These are phyloP conservation scores for Cudoniella acicularis DNA, from an alignment of 495 filamentous ascomycete genomes.

Conservation along the genomic window DNA sequence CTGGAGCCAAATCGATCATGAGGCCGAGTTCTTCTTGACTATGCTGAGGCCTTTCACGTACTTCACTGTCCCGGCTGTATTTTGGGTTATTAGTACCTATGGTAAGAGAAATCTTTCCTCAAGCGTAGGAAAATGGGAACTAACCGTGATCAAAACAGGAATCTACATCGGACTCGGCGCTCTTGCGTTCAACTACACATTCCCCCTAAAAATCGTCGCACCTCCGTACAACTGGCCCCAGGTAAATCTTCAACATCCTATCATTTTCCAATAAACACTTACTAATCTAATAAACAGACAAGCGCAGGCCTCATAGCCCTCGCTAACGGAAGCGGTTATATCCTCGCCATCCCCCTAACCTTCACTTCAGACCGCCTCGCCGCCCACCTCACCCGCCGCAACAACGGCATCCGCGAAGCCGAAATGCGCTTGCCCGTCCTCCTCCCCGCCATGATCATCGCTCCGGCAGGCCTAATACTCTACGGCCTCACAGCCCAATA, in stretches of 20 bases:
- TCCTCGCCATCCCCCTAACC: constrained; percentile 53
- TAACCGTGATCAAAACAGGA: no score
- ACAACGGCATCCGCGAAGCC: constrained; percentile 54
- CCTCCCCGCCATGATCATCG: constrained; percentile 49
- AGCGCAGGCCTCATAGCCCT: constrained; percentile 51
- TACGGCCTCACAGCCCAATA: constrained; percentile 52
- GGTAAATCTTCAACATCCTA: no score
- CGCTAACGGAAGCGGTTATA: constrained; percentile 47
- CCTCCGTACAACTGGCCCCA: constrained; percentile 56
- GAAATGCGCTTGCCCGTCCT: constrained; percentile 59
- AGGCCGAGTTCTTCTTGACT: constrained; percentile 43
- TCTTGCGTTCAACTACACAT: constrained; percentile 57
- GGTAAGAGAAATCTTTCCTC: no score
- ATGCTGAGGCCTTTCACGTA: constrained; percentile 49
- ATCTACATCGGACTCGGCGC: constrained; percentile 57
- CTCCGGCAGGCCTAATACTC: constrained; percentile 50
- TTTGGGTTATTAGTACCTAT: constrained; percentile 58
- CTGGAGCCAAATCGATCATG: constrained; percentile 39
- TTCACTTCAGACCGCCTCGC: constrained; percentile 53
- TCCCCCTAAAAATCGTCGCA: constrained; percentile 50
- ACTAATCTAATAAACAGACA: no score
- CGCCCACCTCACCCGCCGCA: constrained; percentile 49
- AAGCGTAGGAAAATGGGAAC: no score
- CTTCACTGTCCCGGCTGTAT: constrained; percentile 51
- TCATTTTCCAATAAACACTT: no score